Conservation (phyloP, 805 yeast species). For the Starmerella etchellsii region DNA sequence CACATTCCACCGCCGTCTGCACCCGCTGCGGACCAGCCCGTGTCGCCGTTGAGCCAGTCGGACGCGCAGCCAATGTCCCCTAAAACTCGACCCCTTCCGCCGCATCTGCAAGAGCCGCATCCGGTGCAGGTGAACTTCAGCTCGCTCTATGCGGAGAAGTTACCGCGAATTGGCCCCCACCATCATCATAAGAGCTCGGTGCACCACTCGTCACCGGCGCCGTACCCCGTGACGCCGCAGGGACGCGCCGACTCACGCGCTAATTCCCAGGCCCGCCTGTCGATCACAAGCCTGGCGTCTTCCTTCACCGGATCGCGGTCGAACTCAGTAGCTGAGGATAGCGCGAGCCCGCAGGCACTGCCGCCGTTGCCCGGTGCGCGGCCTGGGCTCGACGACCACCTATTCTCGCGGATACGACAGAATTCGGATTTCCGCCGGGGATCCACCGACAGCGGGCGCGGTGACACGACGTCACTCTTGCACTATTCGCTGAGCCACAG, state of each 20-base stretch:
- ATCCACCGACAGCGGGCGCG: conserved; percentile 6
- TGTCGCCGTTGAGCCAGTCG: not conserved
- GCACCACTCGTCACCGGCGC: conserved; percentile 3
- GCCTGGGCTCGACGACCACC: conserved; percentile 2
- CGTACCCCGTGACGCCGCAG: conserved; percentile 9
- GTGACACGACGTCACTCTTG: conserved; percentile 15
- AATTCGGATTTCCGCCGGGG: conserved; percentile 8
- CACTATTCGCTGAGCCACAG: conserved; percentile 14
- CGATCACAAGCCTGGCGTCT: conserved; percentile 7
- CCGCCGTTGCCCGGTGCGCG: not conserved
- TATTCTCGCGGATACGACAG: conserved; percentile 8
- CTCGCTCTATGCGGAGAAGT: conserved; percentile 16
- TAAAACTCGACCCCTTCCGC: not conserved
- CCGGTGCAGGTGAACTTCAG: conserved; percentile 17
- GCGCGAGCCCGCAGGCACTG: not conserved
- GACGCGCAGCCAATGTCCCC: not conserved
- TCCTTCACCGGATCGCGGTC: conserved; percentile 7
- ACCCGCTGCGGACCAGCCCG: not conserved
- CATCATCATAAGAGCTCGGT: not conserved
- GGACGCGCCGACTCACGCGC: conserved; percentile 12
- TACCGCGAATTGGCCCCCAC: conserved; percentile 1
- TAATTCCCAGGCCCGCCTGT: conserved; percentile 7
- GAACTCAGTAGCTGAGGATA: conserved; percentile 7
- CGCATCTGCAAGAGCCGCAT: conserved; percentile 11
- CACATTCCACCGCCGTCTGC: not conserved